Base-by-base conservation (phyloP, 805 yeast genomes). In the Starmerella bombi region DNA sequence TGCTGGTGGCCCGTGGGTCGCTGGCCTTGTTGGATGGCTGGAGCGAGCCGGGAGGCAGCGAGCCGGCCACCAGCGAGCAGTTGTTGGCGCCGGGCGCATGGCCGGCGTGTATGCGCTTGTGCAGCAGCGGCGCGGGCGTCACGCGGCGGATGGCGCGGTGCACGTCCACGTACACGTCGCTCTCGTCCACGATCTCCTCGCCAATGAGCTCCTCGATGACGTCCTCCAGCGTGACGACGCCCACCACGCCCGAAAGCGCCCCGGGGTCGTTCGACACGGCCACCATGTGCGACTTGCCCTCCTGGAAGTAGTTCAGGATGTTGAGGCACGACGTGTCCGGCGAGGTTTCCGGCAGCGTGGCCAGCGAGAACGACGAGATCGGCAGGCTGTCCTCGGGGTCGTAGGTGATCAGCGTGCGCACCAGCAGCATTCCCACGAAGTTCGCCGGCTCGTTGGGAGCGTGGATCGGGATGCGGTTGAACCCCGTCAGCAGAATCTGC, bases 141-240 rank as follows among this genome's bases (percentile, higher is more conserved):
- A 56, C 57, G 28, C 70, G 57, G 19, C 82, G 81, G 55, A 86
- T 84, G 44, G 83, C 83, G 48, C 81, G 80, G 59, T 83, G 83
- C 48, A 86, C 80, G 61, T 88, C 96, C 43, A 86, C 72, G 55
- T 80, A 85, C 16, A 91, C 96, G 58, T 88, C 98, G 19, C 85
- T 75, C 62, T 88, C 98, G 57, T 88, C 98, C 32, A 88, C 88
- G 55, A 88, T 88, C 59, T 88, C 98, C 61, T 88, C 97, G 37
- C 98, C 98, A 59, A 88, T 88, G 49, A 88, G 69, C 62, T 88
- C 98, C 60, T 88, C 98, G 56, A 88, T 91, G n/a, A 88, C 96
- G 57, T 88, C 98, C 61, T 88, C 98, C 45, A 88, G 66, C 1
- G 98, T 88, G 33, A 88, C 66, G 8, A 88, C 93, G 49, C 98